These are phyloP conservation scores for Aspergillus asperescens DNA, from an alignment of 495 filamentous ascomycete genomes.

Conservation along the genomic window DNA sequence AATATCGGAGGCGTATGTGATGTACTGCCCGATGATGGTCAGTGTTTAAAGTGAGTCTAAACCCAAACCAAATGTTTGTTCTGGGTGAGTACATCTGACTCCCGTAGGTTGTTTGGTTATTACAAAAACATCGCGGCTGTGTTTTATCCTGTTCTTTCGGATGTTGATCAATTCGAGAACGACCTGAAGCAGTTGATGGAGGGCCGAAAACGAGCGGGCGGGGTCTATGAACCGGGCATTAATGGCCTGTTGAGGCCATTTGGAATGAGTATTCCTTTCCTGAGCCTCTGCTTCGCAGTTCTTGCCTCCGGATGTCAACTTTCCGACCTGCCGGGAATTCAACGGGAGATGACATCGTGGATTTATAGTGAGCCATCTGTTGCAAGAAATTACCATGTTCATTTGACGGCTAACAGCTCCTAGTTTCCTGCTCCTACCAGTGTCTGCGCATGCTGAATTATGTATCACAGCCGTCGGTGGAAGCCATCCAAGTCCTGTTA, in stretches of 20 bases:
- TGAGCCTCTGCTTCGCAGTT: conserved; percentile 62
- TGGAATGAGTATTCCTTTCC: conserved; percentile 38
- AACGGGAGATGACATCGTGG: conserved; percentile 56
- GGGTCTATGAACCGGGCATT: conserved; percentile 34
- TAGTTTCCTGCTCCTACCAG: conserved; percentile 59
- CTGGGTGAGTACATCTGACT: not conserved
- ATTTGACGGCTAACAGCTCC: conserved; percentile 8
- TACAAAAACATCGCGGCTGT: conserved; percentile 75
- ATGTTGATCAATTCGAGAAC: conserved; percentile 60
- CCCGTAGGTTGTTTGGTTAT: conserved; percentile 58
- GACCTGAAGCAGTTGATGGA: conserved; percentile 63
- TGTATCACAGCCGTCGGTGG: conserved; percentile 51
- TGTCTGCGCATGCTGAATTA: conserved; percentile 59
- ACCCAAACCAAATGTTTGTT: not conserved
- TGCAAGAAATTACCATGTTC: not conserved
- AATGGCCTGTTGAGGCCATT: conserved; percentile 39
- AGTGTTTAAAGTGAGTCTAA: conserved; percentile 50
- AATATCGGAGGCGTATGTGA: conserved; percentile 64
- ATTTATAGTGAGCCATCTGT: conserved; percentile 45
- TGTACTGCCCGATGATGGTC: conserved; percentile 60
- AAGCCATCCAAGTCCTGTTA: conserved; percentile 53
- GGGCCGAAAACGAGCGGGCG: conserved; percentile 51
- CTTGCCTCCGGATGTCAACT: conserved; percentile 77
- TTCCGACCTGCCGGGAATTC: conserved; percentile 56
- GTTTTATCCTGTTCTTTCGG: conserved; percentile 72